These are phyloP conservation scores for Collybia mongolica DNA, from an alignment of 768 basidiomycete species.

Conservation along the genomic window DNA sequence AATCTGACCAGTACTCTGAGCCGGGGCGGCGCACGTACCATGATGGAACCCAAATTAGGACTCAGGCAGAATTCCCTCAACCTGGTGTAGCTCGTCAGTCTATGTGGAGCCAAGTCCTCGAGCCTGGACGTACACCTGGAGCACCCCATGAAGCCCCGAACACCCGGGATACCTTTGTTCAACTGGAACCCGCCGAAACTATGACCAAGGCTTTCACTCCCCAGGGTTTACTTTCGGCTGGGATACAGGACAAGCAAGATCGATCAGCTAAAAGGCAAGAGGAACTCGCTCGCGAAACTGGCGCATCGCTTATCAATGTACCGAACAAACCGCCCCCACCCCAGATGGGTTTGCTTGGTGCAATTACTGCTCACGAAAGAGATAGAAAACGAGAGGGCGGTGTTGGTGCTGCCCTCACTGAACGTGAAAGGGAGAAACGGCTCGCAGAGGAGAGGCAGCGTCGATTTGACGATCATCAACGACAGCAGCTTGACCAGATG, in stretches of 20 bases:
- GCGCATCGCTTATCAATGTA: conserved; percentile 93
- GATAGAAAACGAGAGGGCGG: conserved; percentile 95
- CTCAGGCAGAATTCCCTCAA: conserved; percentile 54
- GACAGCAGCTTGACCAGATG: conserved; percentile 89
- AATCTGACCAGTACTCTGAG: conserved; percentile 55
- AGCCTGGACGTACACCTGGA: conserved; percentile 56
- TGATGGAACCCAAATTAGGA: conserved; percentile 52
- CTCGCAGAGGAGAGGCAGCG: conserved; percentile 91
- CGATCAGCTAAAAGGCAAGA: conserved; percentile 95
- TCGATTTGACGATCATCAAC: conserved; percentile 87
- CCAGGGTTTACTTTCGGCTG: conserved; percentile 91
- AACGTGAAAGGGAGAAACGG: conserved; percentile 91
- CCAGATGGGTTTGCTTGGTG: conserved; percentile 92
- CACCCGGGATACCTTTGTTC: conserved; percentile 64
- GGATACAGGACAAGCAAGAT: conserved; percentile 93
- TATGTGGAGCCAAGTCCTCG: conserved; percentile 90
- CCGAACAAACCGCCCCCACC: conserved; percentile 93
- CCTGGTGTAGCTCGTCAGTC: conserved; percentile 60
- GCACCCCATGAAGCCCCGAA: conserved; percentile 35
- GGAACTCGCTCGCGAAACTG: conserved; percentile 87
- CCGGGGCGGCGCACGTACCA: conserved; percentile 50
- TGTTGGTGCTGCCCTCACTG: conserved; percentile 90
- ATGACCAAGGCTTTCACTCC: conserved; percentile 95
- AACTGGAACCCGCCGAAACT: conserved; percentile 69
- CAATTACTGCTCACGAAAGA: conserved; percentile 92